Base-by-base conservation (phyloP, 31 red algal genomes). In the Porphyra umbilicalis region DNA sequence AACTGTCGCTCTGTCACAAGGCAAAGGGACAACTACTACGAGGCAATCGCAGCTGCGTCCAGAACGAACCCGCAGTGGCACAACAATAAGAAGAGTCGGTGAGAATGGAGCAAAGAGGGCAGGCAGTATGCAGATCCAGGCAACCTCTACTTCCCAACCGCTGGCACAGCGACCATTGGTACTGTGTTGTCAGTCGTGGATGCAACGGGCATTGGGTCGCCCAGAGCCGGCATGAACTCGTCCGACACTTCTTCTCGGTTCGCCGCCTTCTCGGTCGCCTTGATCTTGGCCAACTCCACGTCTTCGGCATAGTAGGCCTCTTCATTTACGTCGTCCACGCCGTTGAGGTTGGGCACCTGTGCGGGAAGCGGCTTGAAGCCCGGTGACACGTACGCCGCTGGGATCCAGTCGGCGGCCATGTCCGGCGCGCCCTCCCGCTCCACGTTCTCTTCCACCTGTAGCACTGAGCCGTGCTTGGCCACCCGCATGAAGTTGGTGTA, bases 311-410 rank as follows among this genome's bases (percentile, higher is more conserved):
- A 39, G 32, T 30, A 35, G 3, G 34, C 39, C 32, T 79, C 76
- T 31, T 68, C 32, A 20, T 82, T 75, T 36, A 71, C 42, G 75
- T 82, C 85, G 4, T 87, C 75, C 7, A 93, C 90, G 35, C 90
- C 90, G 39, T 85, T 93, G n/a, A 94, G 77, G 39, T 94, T 94
- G 35, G 88, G 86, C 30, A 94, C 75, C 30, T 76, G 78, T 80
- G 87, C 80, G 5, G 91, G 91, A 13, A 94, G 36, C 11, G 87
- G 87, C 36, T 89, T 76, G 77, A 89, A 89, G 6, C 86, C 87
- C 33, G 91, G 91, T 37, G 88, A 87, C 34, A 75, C 76, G 57
- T 89, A 94, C 25, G 79, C 86, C 76, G 74, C 76, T 8, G 84
- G 79, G 39, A 94, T 74, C 37, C 81, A 83, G 78, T 76, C 75